These are phyloP conservation scores for Trypanosoma caninum DNA, from an alignment of 208 protist species.

Conservation along the genomic window DNA sequence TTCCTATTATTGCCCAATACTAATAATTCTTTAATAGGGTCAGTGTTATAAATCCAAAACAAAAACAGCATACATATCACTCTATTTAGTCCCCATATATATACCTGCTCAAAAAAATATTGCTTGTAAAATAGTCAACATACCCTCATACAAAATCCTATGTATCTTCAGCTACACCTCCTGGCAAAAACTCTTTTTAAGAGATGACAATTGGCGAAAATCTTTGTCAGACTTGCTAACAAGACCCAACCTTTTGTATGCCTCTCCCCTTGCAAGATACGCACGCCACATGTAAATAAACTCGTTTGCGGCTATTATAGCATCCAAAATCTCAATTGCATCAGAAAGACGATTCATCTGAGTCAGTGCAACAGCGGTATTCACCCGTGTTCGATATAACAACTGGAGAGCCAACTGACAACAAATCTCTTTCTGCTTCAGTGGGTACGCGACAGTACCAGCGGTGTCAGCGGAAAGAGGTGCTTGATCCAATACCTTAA, in stretches of 20 bases:
- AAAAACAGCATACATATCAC: constrained; percentile 8
- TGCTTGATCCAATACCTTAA: constrained; percentile 33
- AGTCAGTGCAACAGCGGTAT: constrained; percentile 63
- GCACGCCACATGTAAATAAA: constrained; percentile 91
- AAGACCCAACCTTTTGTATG: constrained; percentile 70
- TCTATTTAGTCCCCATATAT: no score
- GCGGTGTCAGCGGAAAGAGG: constrained; percentile 57
- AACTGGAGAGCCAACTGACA: constrained; percentile 60
- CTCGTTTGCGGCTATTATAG: constrained; percentile 70
- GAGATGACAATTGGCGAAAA: constrained; percentile 58
- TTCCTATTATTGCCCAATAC: no score
- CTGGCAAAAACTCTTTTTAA: constrained; percentile 60
- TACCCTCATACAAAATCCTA: not conserved
- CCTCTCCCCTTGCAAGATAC: constrained; percentile 69
- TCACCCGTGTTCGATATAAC: constrained; percentile 70
- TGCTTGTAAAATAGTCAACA: no score
- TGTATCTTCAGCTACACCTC: constrained; percentile 26
- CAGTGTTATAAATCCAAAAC: no score
- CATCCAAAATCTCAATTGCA: constrained; percentile 62
- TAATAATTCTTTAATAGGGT: no score
- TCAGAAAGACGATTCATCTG: constrained; percentile 66
- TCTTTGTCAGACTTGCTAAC: constrained; percentile 83
- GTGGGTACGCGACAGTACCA: constrained; percentile 42
- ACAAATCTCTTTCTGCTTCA: constrained; percentile 41
- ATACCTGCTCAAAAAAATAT: no score